phyloP scores from a whole-genome alignment of 768 basidiomycete genomes.

The Hygrophorus russula region DNA sequence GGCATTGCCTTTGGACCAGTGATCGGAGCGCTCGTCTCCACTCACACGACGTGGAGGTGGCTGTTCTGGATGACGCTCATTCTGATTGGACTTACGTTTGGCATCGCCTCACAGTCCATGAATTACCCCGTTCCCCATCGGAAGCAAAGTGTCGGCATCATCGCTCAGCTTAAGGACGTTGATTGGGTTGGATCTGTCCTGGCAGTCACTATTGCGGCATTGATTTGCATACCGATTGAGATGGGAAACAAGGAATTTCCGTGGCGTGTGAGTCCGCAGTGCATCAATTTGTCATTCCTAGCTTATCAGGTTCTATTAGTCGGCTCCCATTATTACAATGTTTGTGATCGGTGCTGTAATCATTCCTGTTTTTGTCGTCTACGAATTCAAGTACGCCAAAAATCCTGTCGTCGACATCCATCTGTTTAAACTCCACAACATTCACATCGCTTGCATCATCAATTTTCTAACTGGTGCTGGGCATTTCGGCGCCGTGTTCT shows the following conservation, averaged over 20 bases:
- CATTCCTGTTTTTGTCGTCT: background rate
- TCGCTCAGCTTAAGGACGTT: background rate
- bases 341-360: background rate
- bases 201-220: background rate
- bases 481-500: background rate
- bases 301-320: background rate
- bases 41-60: background rate
- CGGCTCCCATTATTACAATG: background rate
- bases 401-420: background rate
- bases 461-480: background rate
- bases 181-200: background rate
- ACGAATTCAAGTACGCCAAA: background rate
- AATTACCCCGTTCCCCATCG: background rate
- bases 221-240: background rate
- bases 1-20: background rate
- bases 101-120: background rate
- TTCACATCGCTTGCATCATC: background rate
- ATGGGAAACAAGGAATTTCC: background rate
- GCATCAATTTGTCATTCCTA: background rate
- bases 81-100: background rate
- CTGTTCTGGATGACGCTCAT: background rate
- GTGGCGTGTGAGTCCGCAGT: background rate
- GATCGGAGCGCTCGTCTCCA: background rate
- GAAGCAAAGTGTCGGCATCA: background rate
- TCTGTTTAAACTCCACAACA: background rate